Base-by-base conservation (phyloP, 345 rosid genomes). In the Dipteronia dyeriana region DNA sequence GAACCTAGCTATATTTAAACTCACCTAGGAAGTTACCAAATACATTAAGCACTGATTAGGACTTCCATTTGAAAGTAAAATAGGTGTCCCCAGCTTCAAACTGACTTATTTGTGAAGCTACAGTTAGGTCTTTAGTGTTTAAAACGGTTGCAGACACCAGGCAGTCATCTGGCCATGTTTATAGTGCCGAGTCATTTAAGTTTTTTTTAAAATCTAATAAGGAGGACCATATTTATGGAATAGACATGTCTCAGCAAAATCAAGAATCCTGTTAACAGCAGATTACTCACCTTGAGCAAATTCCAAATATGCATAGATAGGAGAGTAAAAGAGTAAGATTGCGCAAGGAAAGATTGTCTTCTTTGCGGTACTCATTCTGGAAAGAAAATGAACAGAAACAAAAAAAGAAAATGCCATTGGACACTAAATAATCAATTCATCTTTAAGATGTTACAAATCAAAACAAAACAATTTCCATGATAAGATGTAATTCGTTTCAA, bases 361-460 rank as follows among this genome's bases (percentile, higher is more conserved):
- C 91, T 77, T 91, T 95, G 59, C 75, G 86, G 81, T 92, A 91
- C 81, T 94, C 98, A 75, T 83, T 92, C 99, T 95, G 92, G 56
- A 82, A 66, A 53, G 38, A 76, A 78, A 62, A 29, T 9, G 54
- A 22, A 41, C 23, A 53, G n/a, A 57, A 3, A 20, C 7, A 12
- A 38, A 72, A 23, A 23, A 38, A 72, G 14, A 23, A 1, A 5
- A 57, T 7, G 68, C 34, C 39, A 7, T 73, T 43, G 38, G 43
- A 22, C n/a, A 5, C 43, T 2, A 59, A 49, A 41, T 23, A 10
- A 23, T 31, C 54, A 66, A n/a, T 25, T 45, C 47, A 68, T 54
- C 61, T 45, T 39, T 7, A 22, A 7, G 51, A 51, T 67, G 14
- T 62, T 39, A 54, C 23, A 68, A 66, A 39, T 70, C 1, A 20